Conservation (phyloP, 352 stramenopile genomes). For the Pythium phragmiticola region DNA sequence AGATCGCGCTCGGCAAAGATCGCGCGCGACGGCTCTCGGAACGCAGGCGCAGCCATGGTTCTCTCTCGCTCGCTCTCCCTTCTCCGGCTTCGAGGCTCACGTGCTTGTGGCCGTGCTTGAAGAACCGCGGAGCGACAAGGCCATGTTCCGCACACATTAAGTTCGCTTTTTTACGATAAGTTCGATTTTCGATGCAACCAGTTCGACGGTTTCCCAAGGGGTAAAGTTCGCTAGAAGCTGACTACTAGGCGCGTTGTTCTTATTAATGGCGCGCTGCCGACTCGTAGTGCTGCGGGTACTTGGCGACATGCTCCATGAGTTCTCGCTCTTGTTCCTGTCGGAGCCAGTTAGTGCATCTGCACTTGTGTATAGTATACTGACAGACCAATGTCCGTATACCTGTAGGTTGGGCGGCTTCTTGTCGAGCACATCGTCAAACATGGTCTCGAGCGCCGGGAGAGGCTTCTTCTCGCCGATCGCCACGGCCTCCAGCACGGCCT, state of each 20-base stretch:
- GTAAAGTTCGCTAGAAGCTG: conserved; percentile 5
- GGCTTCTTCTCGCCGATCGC: conserved; percentile 90
- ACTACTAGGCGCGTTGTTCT: not conserved
- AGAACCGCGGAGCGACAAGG: conserved; percentile 17
- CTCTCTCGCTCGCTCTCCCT: not conserved
- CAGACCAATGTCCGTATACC: conserved; percentile 28
- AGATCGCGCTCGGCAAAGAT: conserved; percentile 81
- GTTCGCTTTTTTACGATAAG: conserved; percentile 12
- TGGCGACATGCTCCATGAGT: conserved; percentile 89
- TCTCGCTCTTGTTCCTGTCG: conserved; percentile 91
- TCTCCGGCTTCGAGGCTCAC: not conserved
- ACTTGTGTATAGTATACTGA: no score
- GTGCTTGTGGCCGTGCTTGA: conserved; percentile 11
- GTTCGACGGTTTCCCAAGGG: conserved; percentile 4
- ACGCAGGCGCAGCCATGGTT: conserved; percentile 29
- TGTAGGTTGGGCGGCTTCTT: conserved; percentile 92
- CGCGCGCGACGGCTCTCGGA: conserved; percentile 59
- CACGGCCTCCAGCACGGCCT: conserved; percentile 80
- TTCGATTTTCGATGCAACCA: conserved; percentile 19
- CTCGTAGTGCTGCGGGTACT: conserved; percentile 91
- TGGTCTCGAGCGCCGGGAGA: conserved; percentile 78
- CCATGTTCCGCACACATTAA: conserved; percentile 6
- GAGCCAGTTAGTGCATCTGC: not conserved
- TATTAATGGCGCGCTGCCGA: not conserved
- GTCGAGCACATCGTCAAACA: conserved; percentile 98